Conservation (phyloP, 345 rosid species). For the Eucalyptus marginata region DNA sequence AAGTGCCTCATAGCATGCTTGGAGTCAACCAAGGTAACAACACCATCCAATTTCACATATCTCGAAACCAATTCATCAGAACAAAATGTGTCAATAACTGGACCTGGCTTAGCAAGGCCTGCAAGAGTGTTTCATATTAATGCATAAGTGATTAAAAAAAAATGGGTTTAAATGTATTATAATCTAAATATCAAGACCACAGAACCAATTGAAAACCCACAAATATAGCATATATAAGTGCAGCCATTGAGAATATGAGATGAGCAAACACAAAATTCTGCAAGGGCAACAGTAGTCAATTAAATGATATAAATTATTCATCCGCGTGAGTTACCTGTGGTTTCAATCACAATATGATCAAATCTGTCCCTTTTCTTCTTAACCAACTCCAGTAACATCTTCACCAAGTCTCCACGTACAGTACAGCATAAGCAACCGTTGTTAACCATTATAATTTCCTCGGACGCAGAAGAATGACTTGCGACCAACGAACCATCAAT, state of each 20-base stretch:
- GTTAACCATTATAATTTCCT: conserved; percentile 50
- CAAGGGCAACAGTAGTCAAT: background rate
- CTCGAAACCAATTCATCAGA: conserved; percentile 52
- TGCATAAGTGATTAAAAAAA: background rate
- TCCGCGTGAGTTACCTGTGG: conserved; percentile 33
- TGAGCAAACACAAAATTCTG: background rate
- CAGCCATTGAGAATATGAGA: background rate
- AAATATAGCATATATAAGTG: background rate
- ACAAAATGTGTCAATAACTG: conserved; percentile 66
- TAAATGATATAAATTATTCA: background rate
- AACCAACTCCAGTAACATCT: conserved; percentile 66
- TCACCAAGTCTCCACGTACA: conserved; percentile 63
- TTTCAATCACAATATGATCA: conserved; percentile 75
- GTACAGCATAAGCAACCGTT: conserved; percentile 64
- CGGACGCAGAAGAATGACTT: conserved; percentile 51
- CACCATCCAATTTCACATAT: conserved; percentile 58
- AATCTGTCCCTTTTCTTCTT: conserved; percentile 43
- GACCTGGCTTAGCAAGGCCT: conserved; percentile 79
- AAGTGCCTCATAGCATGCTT: conserved; percentile 66
- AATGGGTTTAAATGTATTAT: background rate
- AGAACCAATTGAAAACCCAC: background rate
- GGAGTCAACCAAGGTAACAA: conserved; percentile 69
- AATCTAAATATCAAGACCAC: background rate
- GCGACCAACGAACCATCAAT: conserved; percentile 72
- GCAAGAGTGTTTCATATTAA: background rate